These are phyloP conservation scores for Backusella parvicylindrica DNA, from an alignment of 192 early-diverging fungal genomes.

Conservation along the genomic window DNA sequence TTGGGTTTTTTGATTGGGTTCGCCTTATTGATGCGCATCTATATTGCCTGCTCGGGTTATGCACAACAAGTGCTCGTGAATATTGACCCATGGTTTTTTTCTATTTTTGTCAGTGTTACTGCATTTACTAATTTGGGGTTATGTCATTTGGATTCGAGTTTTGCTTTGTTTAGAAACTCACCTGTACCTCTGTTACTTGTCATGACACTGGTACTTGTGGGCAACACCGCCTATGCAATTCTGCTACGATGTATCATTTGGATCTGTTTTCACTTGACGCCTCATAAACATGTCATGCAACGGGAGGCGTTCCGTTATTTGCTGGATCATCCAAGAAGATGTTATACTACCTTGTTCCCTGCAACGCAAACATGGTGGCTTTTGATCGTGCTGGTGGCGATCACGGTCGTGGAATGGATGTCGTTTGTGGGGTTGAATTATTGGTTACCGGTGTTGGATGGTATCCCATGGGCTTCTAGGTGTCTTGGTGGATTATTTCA, in stretches of 20 bases:
- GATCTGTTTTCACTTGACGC: slow-evolving; percentile 1
- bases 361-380: slow-evolving; percentile 31
- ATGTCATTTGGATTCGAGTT: slow-evolving; percentile 18
- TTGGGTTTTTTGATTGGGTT: slow-evolving; percentile 9
- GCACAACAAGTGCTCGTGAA: slow-evolving; percentile 19
- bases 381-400: slow-evolving; percentile 12
- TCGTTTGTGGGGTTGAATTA: slow-evolving; percentile 22
- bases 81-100: slow-evolving; percentile 27
- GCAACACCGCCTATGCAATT: slow-evolving; percentile 29
- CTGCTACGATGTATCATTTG: slow-evolving; percentile 24
- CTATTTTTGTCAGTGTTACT: slow-evolving; percentile 22
- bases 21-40: slow-evolving; percentile 16
- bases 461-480: slow-evolving; percentile 20
- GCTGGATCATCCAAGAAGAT: slow-evolving; percentile 32
- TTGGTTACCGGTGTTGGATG: slow-evolving; percentile 21
- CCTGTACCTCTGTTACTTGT: slow-evolving; percentile 4
- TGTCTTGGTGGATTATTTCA: slow-evolving; percentile 31
- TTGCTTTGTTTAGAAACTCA: slow-evolving; percentile 24
- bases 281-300: background rate
- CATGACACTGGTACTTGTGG: slow-evolving; percentile 21
- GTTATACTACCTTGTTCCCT: slow-evolving; percentile 34
- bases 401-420: slow-evolving; percentile 21
- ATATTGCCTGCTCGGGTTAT: slow-evolving; percentile 21
- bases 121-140: slow-evolving; percentile 29
- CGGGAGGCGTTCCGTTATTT: slow-evolving; percentile 24